Percentiles rank a stretch among this genome's conserved stretches.
Evolutionary conservation across 208 protist genomes (phyloP).

Genomic region (Crithidia bombi): DNA sequence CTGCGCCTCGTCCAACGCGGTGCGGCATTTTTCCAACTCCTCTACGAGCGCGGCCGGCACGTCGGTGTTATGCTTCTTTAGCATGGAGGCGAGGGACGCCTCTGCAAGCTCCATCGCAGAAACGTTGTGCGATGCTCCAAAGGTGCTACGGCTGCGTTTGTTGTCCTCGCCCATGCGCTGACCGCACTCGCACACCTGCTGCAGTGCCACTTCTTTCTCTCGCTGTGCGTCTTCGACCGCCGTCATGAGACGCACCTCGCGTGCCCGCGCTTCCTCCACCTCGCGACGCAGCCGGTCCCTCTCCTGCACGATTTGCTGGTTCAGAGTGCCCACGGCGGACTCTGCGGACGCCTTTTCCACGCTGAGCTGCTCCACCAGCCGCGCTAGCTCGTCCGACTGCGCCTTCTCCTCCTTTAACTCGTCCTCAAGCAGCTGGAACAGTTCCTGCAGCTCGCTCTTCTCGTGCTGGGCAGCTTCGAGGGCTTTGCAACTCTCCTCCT

Average conservation of each 20-base stretch:
- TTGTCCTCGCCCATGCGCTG: neutral
- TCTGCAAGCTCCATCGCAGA: neutral
- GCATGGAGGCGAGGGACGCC: neutral
- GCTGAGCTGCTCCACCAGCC: constrained; percentile 26
- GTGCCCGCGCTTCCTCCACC: constrained; percentile 19
- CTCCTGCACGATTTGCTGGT: constrained; percentile 20
- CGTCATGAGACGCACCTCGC: constrained; percentile 5
- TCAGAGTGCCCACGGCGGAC: constrained; percentile 16
- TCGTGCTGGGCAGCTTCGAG: constrained; percentile 25
- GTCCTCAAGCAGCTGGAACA: constrained; percentile 45
- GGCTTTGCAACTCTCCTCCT: neutral
- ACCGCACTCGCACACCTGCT: neutral
- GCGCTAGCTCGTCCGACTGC: constrained; percentile 36
- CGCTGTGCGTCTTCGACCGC: constrained; percentile 6
- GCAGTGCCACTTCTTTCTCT: neutral
- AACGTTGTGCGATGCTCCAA: neutral
- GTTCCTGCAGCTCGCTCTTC: constrained; percentile 41
- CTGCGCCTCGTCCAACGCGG: constrained; percentile 25
- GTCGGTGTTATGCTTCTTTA: neutral
- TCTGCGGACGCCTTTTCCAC: constrained; percentile 29
- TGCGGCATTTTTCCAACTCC: constrained; percentile 26
- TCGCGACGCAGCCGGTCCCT: constrained; percentile 20
- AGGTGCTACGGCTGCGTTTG: neutral
- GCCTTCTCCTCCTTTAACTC: constrained; percentile 44
- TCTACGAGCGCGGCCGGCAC: neutral